Evolutionary conservation across 176 grass and related monocot species (phyloP), one percentile per base, ranked within the genome.

Genomic region (Zoysia japonica): DNA sequence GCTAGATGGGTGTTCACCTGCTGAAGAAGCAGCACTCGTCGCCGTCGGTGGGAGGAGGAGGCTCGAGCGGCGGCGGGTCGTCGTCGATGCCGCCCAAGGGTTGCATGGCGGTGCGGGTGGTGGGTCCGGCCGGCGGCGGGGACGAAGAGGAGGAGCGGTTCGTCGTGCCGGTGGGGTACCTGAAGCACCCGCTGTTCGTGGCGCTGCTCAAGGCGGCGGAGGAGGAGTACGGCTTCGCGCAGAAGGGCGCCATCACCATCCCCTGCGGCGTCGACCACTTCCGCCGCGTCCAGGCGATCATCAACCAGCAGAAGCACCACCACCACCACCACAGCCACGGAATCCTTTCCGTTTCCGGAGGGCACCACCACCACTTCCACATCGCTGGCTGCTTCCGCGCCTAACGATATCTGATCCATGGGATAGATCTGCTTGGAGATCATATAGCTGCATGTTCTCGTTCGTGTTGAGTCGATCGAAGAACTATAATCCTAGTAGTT

Each of bases 211-310:
- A 91, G 91, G 91, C 88, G 79, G 94, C 94, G 5, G 94, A 93
- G 85, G 91, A 97, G 72, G 94, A 93, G 84, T 97, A 87, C 80
- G 94, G 94, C 5, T 97, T 97, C 83, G 54, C 75, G 75, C 94
- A 97, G 50, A 89, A 93, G 85, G 94, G 94, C 35, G 91, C 94
- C 16, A 93, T 97, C 86, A 93, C 88, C 76, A 93, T 97, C 84
- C 94, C 94, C 43, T 97, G 94, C 88, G 84, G 87, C 78, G 86
- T 97, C 48, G 94, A 93, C 63, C 80, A 89, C 89, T 93, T 97
- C 80, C 86, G 86, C 69, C 87, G 84, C 82, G 87, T 97, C 10
- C 86, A 93, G 76, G 89, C 71, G 6, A 71, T 86, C 85, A 93
- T 97, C 84, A 47, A 91, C 77, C 65, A 83, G 61, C 88, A 91